These are phyloP conservation scores for Camillea tinctor DNA, from an alignment of 2,329 filamentous ascomycete genomes.

Conservation along the genomic window DNA sequence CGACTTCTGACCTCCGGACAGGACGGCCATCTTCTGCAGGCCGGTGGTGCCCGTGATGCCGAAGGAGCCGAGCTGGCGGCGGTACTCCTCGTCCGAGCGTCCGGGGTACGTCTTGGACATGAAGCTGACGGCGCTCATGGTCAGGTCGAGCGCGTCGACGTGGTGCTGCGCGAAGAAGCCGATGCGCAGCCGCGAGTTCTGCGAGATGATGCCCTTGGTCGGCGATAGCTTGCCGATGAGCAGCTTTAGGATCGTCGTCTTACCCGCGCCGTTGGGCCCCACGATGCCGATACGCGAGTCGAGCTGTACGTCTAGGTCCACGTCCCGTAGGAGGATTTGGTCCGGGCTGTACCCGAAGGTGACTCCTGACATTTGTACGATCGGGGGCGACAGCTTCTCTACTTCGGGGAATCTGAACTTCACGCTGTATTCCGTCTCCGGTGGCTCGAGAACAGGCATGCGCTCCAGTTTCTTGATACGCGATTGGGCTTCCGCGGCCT, in stretches of 20 bases:
- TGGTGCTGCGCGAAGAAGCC: conserved; percentile 99
- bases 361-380: conserved; percentile 94
- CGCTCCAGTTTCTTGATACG: conserved; percentile 98
- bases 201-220: conserved; percentile 77
- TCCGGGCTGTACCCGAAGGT: conserved; percentile 84
- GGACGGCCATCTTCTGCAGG: conserved; percentile 88
- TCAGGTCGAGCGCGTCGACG: conserved; percentile 92
- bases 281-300: conserved; percentile 98
- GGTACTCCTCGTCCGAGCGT: conserved; percentile 93
- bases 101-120: conserved; percentile 93
- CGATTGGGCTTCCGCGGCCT: conserved; percentile 96
- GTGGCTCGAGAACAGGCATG: conserved; percentile 88
- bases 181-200: conserved; percentile 82
- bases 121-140: conserved; percentile 85
- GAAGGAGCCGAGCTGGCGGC: conserved; percentile 87
- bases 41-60: conserved; percentile 92
- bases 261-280: conserved; percentile 98
- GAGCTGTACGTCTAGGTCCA: conserved; percentile 95
- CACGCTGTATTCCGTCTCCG: conserved; percentile 91
- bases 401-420: conserved; percentile 98
- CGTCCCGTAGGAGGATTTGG: conserved; percentile 75
- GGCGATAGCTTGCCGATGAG: conserved; percentile 83
- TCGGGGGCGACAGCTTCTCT: conserved; percentile 94
- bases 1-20: conserved; percentile 97
- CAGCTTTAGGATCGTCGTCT: conserved; percentile 98